Evolutionary conservation across 2,329 filamentous ascomycete genomes (phyloP).

Genomic region (Apiospora sp.): DNA sequence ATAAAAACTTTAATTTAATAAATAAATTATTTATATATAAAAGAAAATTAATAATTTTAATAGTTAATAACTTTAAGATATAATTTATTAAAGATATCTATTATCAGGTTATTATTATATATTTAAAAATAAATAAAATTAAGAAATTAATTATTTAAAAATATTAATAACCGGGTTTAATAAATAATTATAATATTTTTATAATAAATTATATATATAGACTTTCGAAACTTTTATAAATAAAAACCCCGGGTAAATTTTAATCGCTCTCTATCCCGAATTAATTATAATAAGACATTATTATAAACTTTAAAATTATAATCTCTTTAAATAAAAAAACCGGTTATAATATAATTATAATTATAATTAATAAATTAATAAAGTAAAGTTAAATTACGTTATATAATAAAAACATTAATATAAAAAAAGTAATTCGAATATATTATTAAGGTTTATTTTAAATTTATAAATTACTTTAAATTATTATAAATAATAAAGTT

Average conservation of each 20-base stretch:
- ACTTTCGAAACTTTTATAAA: not conserved
- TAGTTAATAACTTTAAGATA: too few species aligned
- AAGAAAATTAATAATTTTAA: not conserved
- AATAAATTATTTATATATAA: not conserved
- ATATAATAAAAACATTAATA: conserved; percentile 22
- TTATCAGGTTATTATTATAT: not conserved
- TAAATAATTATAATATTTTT: not conserved
- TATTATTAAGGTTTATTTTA: conserved; percentile 7
- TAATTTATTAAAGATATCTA: too few species aligned
- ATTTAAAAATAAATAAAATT: not conserved
- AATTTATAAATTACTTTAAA: not conserved
- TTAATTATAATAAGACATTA: not conserved
- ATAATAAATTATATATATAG: not conserved
- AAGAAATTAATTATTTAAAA: not conserved
- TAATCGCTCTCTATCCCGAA: not conserved
- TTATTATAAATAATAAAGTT: conserved; percentile 24
- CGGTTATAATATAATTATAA: conserved; percentile 18
- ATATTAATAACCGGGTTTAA: not conserved
- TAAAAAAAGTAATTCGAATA: conserved; percentile 26
- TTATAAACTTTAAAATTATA: not conserved
- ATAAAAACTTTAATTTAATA: not conserved
- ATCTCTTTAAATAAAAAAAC: not conserved
- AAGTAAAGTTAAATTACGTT: conserved; percentile 11
- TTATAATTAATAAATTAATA: not conserved
- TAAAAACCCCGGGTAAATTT: not conserved